phyloP scores from a whole-genome alignment of 495 filamentous ascomycete species.

The Glarea lozoyensis region DNA sequence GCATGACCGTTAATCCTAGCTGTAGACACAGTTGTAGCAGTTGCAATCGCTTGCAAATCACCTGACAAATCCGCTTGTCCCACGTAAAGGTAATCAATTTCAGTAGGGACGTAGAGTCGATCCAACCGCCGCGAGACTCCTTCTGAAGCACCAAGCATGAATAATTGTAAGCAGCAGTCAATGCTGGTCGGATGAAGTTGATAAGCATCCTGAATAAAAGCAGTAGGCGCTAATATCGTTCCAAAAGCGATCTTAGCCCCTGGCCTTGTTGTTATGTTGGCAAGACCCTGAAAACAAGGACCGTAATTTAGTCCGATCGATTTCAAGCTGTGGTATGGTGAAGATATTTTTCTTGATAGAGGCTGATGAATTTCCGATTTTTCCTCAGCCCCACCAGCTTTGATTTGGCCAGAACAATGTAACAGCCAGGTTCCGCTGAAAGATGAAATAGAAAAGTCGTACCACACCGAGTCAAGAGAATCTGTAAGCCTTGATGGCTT shows the following conservation, averaged over 20 bases:
- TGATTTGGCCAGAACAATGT: constrained; percentile 4
- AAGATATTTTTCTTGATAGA: background rate
- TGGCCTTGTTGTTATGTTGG: background rate
- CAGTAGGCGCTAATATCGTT: background rate
- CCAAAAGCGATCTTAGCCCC: background rate
- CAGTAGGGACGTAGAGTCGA: constrained; percentile 27
- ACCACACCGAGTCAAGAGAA: constrained; percentile 33
- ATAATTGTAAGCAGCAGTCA: constrained; percentile 4
- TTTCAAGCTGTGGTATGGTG: background rate
- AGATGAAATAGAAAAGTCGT: constrained; percentile 35
- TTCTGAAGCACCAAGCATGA: constrained; percentile 25
- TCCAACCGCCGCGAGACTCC: constrained; percentile 24
- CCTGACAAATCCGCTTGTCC: background rate
- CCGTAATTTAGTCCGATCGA: constrained; percentile 17
- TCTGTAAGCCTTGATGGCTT: constrained; percentile 27
- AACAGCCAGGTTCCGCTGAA: constrained; percentile 30
- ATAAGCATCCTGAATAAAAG: background rate
- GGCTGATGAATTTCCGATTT: background rate
- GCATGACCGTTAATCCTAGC: constrained; percentile 10
- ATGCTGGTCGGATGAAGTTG: constrained; percentile 1
- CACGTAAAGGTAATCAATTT: constrained; percentile 28
- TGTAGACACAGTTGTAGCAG: constrained; percentile 19
- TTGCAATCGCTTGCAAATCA: background rate
- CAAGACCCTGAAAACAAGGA: constrained; percentile 3
- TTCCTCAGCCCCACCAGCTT: background rate